Evolutionary conservation across 352 stramenopile genomes (phyloP).

Genomic region (Globisporangium barbulae): DNA sequence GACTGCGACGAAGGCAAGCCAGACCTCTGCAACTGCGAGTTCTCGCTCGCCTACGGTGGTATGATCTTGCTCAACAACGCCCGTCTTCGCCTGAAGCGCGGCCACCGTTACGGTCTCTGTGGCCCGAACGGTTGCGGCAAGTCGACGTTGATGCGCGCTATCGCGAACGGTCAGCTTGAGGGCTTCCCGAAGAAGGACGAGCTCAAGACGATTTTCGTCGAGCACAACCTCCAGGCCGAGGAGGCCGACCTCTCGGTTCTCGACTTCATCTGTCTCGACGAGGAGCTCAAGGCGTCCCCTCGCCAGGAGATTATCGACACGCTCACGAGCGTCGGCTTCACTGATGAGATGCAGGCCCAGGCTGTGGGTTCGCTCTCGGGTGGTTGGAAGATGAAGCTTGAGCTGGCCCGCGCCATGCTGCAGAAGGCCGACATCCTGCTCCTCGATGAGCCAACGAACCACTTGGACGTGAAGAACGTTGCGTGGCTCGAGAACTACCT

Average conservation of each 20-base stretch:
- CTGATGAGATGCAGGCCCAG: constrained; percentile 89
- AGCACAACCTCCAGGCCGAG: constrained; percentile 95
- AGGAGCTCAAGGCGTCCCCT: constrained; percentile 90
- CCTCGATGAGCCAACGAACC: constrained; percentile 95
- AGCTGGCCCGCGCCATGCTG: constrained; percentile 92
- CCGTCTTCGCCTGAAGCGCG: constrained; percentile 89
- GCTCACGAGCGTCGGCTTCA: constrained; percentile 92
- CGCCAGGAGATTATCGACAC: constrained; percentile 91
- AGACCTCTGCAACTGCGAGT: constrained; percentile 98
- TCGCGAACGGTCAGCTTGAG: constrained; percentile 95
- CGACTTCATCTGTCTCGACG: constrained; percentile 82
- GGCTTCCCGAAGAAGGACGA: constrained; percentile 94
- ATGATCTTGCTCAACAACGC: constrained; percentile 92
- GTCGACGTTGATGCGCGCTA: constrained; percentile 96
- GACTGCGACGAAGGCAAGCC: constrained; percentile 96
- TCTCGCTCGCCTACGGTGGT: constrained; percentile 96
- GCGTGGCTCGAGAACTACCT: constrained; percentile 93
- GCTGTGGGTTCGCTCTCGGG: constrained; percentile 92
- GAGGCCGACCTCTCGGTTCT: constrained; percentile 80
- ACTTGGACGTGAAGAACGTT: constrained; percentile 92
- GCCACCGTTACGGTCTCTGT: constrained; percentile 93
- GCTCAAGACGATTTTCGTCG: constrained; percentile 95
- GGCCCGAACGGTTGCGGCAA: constrained; percentile 93
- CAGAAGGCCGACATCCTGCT: constrained; percentile 96
- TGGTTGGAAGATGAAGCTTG: constrained; percentile 96